Conservation (phyloP, 371 early-diverging fungal species). For the Actinomucor elegans region DNA sequence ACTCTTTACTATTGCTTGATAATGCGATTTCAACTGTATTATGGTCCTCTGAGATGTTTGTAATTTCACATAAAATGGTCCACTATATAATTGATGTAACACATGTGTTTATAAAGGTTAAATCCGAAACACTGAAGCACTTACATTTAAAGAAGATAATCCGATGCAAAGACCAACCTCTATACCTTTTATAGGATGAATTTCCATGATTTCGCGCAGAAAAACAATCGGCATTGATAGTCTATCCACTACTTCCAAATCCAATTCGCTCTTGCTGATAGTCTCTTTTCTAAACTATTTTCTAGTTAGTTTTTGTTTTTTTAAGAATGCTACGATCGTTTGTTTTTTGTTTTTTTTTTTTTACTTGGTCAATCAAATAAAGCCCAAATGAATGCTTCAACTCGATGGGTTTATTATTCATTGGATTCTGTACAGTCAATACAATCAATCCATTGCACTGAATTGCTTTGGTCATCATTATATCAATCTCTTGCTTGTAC, state of each 20-base stretch:
- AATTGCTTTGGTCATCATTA: not conserved
- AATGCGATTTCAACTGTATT: slow-evolving; percentile 5
- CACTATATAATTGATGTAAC: too few species aligned
- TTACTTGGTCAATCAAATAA: slow-evolving; percentile 47
- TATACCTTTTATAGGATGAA: slow-evolving; percentile 28
- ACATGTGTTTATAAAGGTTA: not conserved
- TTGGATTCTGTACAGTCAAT: slow-evolving; percentile 23
- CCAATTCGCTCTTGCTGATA: not conserved
- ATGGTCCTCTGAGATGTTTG: not conserved
- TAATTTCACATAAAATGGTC: slow-evolving; percentile 7
- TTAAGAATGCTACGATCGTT: not conserved
- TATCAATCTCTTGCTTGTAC: slow-evolving; percentile 14
- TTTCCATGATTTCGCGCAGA: slow-evolving; percentile 24
- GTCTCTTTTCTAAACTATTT: not conserved
- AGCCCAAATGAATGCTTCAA: slow-evolving; percentile 38
- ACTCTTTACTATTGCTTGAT: not conserved
- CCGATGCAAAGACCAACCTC: slow-evolving; percentile 9
- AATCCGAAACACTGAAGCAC: not conserved
- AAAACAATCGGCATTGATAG: slow-evolving; percentile 14
- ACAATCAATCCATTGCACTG: slow-evolving; percentile 29
- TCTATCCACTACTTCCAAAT: not conserved
- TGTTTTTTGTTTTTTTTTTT: not conserved
- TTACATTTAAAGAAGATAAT: slow-evolving; percentile 14
- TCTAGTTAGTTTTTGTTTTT: too few species aligned
- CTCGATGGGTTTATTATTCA: slow-evolving; percentile 7